phyloP scores from a whole-genome alignment of 1,284 basidiomycete species.

The Microbotryum scabiosae region DNA sequence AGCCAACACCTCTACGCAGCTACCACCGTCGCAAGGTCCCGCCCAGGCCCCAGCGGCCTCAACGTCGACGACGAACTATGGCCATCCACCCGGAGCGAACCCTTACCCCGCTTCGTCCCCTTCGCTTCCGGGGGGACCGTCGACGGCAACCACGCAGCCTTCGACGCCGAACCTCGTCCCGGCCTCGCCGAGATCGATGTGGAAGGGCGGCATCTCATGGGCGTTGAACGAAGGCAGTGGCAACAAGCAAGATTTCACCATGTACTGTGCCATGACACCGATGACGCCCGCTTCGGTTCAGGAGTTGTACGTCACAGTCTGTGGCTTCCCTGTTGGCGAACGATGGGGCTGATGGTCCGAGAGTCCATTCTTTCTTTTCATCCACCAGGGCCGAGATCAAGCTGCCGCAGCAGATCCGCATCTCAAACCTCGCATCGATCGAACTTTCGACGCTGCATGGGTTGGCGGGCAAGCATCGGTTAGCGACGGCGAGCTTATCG shows the following conservation, averaged over 20 bases:
- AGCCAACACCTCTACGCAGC: too few species aligned
- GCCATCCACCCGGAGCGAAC: too few species aligned
- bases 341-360: not conserved
- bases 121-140: too few species aligned
- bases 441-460: slow-evolving; percentile 19
- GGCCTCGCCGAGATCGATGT: not conserved
- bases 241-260: slow-evolving; percentile 12
- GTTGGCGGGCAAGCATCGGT: slow-evolving; percentile 14
- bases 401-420: slow-evolving; percentile 10
- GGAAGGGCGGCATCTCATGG: slow-evolving; percentile 21
- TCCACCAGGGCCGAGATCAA: slow-evolving; percentile 13
- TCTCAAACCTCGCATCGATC: slow-evolving; percentile 15
- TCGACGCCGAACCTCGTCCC: not conserved
- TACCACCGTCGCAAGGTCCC: too few species aligned
- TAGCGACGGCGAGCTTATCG: slow-evolving; percentile 15
- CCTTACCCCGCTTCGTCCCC: too few species aligned
- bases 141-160: too few species aligned
- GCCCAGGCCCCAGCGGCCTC: too few species aligned
- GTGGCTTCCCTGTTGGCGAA: not conserved
- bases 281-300: slow-evolving; percentile 15
- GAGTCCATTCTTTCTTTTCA: not conserved
- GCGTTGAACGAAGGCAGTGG: slow-evolving; percentile 4
- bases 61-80: too few species aligned
- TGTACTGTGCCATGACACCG: slow-evolving; percentile 20
- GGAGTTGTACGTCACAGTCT: slow-evolving; percentile 15